These are phyloP conservation scores for Trifolium repens DNA, from an alignment of 306 rosid genomes.

Conservation along the genomic window DNA sequence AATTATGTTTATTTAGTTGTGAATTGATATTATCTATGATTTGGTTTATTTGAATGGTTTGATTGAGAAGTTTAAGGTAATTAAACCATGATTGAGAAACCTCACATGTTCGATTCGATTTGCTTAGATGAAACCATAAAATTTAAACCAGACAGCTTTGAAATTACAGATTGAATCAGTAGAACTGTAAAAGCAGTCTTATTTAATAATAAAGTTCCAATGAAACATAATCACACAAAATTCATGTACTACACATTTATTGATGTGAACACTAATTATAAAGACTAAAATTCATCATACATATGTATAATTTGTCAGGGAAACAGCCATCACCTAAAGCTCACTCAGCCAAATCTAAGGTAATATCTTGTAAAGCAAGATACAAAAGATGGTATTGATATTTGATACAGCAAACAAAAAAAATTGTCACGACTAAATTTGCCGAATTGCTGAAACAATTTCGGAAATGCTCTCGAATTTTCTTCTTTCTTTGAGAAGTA, in stretches of 20 bases:
- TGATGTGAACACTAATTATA: not conserved
- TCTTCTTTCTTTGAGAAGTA: conserved; percentile 75
- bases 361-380: conserved; percentile 1
- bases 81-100: not conserved
- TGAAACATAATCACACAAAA: not conserved
- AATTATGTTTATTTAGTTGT: no score
- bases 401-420: not conserved
- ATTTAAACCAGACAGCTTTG: not conserved
- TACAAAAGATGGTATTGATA: not conserved
- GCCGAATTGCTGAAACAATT: conserved; percentile 59
- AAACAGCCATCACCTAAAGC: not conserved
- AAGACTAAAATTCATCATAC: not conserved
- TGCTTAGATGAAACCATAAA: not conserved
- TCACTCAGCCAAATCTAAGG: not conserved
- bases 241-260: not conserved
- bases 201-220: no score
- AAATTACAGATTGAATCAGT: not conserved
- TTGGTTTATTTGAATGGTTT: no score
- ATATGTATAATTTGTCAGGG: conserved; percentile 2
- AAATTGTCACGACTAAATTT: conserved; percentile 35
- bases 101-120: not conserved
- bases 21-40: no score
- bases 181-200: not conserved
- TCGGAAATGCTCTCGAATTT: conserved; percentile 59
- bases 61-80: no score